These are phyloP conservation scores for Choiromyces venosus DNA, from an alignment of 495 filamentous ascomycete species.

Conservation along the genomic window DNA sequence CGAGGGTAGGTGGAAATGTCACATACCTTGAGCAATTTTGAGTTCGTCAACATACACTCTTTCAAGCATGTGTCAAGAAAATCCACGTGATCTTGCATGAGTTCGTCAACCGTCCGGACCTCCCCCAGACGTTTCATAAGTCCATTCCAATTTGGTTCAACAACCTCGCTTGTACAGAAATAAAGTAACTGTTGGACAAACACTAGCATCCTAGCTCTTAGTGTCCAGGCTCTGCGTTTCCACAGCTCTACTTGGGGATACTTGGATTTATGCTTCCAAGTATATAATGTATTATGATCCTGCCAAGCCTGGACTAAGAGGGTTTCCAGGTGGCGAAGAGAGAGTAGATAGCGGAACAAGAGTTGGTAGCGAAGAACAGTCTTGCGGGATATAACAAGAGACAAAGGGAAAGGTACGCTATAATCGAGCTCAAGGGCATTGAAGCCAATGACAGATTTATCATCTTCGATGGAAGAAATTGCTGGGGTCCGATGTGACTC, in stretches of 20 bases:
- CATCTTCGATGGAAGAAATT: slow-evolving; percentile 55
- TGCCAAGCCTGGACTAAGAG: slow-evolving; percentile 80
- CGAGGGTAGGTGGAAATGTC: background rate
- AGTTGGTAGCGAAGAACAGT: slow-evolving; percentile 93
- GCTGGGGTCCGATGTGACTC: slow-evolving; percentile 29
- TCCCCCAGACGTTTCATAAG: slow-evolving; percentile 73
- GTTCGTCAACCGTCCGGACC: slow-evolving; percentile 87
- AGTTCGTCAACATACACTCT: slow-evolving; percentile 98
- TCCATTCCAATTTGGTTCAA: slow-evolving; percentile 93
- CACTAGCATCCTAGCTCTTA: slow-evolving; percentile 88
- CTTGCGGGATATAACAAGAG: slow-evolving; percentile 90
- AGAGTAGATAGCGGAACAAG: slow-evolving; percentile 86
- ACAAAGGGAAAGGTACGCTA: slow-evolving; percentile 90
- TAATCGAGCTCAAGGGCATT: slow-evolving; percentile 92
- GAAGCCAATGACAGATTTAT: slow-evolving; percentile 82
- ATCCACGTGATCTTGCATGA: slow-evolving; percentile 99
- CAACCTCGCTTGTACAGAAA: slow-evolving; percentile 93
- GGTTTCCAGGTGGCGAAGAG: slow-evolving; percentile 79
- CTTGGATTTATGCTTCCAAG: slow-evolving; percentile 75
- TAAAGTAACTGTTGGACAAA: slow-evolving; percentile 95
- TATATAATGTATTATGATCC: slow-evolving; percentile 75
- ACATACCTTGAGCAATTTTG: slow-evolving; percentile 79
- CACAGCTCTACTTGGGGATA: slow-evolving; percentile 74
- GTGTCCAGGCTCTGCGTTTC: slow-evolving; percentile 88
- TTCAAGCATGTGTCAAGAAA: slow-evolving; percentile 96